Conservation (phyloP, 2,329 filamentous ascomycete genomes). For the Cercospora zeae-maydis region DNA sequence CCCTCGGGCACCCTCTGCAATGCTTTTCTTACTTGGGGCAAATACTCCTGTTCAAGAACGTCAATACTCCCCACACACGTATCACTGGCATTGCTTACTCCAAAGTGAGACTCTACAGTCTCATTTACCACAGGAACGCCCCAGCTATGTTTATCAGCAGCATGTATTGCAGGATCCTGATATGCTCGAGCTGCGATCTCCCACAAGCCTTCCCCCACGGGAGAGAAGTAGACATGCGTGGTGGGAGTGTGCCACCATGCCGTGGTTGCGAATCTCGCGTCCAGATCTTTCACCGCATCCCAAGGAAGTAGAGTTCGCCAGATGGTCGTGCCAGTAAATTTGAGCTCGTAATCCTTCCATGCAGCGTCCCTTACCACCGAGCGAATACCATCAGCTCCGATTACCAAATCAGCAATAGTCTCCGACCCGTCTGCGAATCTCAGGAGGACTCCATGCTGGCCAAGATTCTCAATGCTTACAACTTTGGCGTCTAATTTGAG, state of each 20-base stretch:
- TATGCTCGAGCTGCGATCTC: slow-evolving; percentile 22
- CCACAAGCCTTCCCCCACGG: slow-evolving; percentile 37
- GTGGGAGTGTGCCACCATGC: slow-evolving; percentile 46
- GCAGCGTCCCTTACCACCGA: slow-evolving; percentile 46
- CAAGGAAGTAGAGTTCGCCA: slow-evolving; percentile 46
- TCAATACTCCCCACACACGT: slow-evolving; percentile 27
- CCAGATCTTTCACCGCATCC: slow-evolving; percentile 30
- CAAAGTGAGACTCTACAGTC: slow-evolving; percentile 40
- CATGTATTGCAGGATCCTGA: slow-evolving; percentile 14
- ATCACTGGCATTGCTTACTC: not conserved
- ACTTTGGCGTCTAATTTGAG: slow-evolving; percentile 49
- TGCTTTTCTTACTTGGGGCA: slow-evolving; percentile 42
- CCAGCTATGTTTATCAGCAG: slow-evolving; percentile 36
- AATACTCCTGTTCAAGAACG: slow-evolving; percentile 37
- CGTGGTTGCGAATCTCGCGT: slow-evolving; percentile 36
- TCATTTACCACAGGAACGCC: slow-evolving; percentile 40
- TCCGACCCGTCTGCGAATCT: slow-evolving; percentile 44
- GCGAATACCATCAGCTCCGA: slow-evolving; percentile 54
- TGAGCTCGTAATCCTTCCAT: slow-evolving; percentile 44
- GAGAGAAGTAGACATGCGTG: slow-evolving; percentile 44
- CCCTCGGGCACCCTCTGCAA: slow-evolving; percentile 40
- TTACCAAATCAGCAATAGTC: slow-evolving; percentile 12
- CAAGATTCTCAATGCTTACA: slow-evolving; percentile 39
- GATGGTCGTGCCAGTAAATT: slow-evolving; percentile 50
- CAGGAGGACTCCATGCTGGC: slow-evolving; percentile 40